A percentile compares a stretch with the other conserved stretches of the same genome.
These are phyloP conservation scores for Umbelopsis isabellina DNA, from an alignment of 192 early-diverging fungal genomes.

Conservation along the genomic window DNA sequence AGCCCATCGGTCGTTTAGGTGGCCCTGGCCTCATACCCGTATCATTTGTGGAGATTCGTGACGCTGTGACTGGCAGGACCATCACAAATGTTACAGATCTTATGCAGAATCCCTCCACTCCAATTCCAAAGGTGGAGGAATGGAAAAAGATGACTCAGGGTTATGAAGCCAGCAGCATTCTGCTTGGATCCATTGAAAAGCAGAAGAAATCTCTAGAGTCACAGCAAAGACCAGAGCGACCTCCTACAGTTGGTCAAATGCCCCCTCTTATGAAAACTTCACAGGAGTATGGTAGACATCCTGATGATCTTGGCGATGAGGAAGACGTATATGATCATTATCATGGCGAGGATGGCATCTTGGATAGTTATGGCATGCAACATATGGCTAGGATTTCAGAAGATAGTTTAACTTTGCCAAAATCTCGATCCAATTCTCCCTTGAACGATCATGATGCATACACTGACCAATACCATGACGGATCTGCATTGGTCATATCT, in stretches of 20 bases:
- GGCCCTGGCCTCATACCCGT: constrained; percentile 77
- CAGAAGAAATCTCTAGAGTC: constrained; percentile 9
- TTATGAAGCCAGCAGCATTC: constrained; percentile 54
- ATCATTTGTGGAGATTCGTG: constrained; percentile 74
- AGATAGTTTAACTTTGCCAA: constrained; percentile 23
- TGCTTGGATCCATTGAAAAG: constrained; percentile 27
- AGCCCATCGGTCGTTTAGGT: constrained; percentile 62
- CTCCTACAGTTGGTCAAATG: constrained; percentile 18
- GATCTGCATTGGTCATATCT: constrained; percentile 40
- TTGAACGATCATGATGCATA: constrained; percentile 12
- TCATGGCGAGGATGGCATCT: constrained; percentile 24
- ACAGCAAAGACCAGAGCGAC: constrained; percentile 13
- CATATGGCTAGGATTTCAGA: constrained; percentile 20
- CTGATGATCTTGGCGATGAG: constrained; percentile 14
- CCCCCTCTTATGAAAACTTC: not conserved
- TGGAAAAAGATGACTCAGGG: constrained; percentile 68
- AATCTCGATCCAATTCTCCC: constrained; percentile 18
- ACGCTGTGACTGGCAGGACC: constrained; percentile 65
- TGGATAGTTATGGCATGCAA: constrained; percentile 26
- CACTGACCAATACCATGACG: constrained; percentile 7
- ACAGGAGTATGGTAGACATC: constrained; percentile 15
- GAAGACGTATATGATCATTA: constrained; percentile 18
- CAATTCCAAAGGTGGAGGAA: constrained; percentile 65
- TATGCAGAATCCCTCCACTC: constrained; percentile 60
- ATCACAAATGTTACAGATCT: constrained; percentile 68